Base-by-base conservation (phyloP, 345 rosid species). In the Pelargonium nanum region DNA sequence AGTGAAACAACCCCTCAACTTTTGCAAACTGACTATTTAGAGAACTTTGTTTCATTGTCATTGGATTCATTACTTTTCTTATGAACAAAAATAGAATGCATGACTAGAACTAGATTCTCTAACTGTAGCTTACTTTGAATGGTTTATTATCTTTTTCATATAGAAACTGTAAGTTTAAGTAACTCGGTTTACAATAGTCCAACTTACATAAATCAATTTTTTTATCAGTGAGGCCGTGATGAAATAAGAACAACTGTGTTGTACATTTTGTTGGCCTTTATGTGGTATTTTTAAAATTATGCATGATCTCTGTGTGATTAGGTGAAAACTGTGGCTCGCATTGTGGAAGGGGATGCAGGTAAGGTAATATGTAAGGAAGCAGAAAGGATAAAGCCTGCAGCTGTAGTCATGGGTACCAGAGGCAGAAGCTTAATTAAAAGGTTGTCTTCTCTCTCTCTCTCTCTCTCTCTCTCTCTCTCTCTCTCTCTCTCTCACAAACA, bases 391-490 rank as follows among this genome's bases (percentile, higher is more conserved):
- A 85, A 67, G 76, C 97, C 97, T 32, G 97, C 85, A 5, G 97
- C 96, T 60, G 97, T 91, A 13, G 83, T 91, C 7, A 72, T 91
- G 88, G 91, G 96, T 22, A 91, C 91, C 48, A 80, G 94, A 76
- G 97, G 97, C 67, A 80, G 97, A 69, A 66, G 87, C 86, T 55
- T 91, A 59, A 78, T 87, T 26, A 81, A 89, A 73, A 91, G 96
- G 96, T 87, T 59, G 10, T 59, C 58, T 34, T 22, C 26, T 58
- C 50, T 55, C 16, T 45, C 62, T 25, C 55, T 26, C 53, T 58
- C 25, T 40, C 48, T 22, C 24, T 56, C 4, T 20, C 32, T 52
- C 62, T 19, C 19, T 16, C 30, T 25, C 12, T 1, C n/a, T 6
- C 16, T 21, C 8, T 16, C 19, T 12, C 19, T 50, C 19, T 50